Conservation (phyloP, 441 rosid genomes). For the Erodium chrysanthum region DNA sequence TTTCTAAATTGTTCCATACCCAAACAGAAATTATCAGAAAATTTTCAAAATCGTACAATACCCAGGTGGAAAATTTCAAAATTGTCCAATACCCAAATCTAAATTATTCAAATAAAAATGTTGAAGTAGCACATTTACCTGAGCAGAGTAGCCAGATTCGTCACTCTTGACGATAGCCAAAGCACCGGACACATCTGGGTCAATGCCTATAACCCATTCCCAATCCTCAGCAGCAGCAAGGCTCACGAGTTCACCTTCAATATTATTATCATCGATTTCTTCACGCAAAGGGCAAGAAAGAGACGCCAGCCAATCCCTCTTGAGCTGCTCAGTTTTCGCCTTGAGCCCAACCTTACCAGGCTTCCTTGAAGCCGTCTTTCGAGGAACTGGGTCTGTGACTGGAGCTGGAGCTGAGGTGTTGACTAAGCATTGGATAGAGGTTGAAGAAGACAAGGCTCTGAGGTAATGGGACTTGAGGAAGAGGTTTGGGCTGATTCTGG, state of each 20-base stretch:
- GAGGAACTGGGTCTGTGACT: neutral
- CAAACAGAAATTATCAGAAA: neutral
- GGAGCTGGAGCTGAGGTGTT: slow-evolving; percentile 6
- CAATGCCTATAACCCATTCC: slow-evolving; percentile 54
- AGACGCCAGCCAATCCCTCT: slow-evolving; percentile 63
- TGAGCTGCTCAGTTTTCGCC: slow-evolving; percentile 33
- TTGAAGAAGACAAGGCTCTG: slow-evolving; percentile 11
- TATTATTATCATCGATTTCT: neutral
- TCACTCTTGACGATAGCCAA: slow-evolving; percentile 48
- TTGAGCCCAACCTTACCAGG: slow-evolving; percentile 19
- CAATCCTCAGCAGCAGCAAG: slow-evolving; percentile 22
- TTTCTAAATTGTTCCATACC: neutral
- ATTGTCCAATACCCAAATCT: neutral
- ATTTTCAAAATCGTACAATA: neutral
- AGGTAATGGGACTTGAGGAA: neutral
- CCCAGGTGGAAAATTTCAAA: neutral
- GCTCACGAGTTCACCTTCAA: neutral
- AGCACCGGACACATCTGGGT: slow-evolving; percentile 79
- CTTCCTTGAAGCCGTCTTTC: neutral
- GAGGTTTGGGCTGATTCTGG: slow-evolving; percentile 19
- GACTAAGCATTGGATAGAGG: slow-evolving; percentile 17
- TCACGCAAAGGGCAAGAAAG: slow-evolving; percentile 40
- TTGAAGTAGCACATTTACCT: slow-evolving; percentile 29
- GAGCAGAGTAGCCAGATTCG: slow-evolving; percentile 41
- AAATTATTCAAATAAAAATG: neutral